Percentiles rank a stretch among this genome's conserved stretches.
phyloP scores from a whole-genome alignment of 345 rosid species.

The Draba incana region DNA sequence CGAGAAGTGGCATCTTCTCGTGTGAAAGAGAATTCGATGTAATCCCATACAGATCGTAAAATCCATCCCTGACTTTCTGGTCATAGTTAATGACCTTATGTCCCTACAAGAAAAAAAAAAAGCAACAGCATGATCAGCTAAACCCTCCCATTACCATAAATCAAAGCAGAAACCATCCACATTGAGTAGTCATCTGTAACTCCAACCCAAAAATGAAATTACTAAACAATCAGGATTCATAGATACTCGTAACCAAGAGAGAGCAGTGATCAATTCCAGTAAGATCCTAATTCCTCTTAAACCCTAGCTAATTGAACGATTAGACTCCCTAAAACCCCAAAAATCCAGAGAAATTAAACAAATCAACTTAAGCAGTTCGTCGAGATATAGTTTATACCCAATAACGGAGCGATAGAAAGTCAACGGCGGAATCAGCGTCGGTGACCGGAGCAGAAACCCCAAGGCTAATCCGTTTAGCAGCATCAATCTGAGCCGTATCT shows the following conservation, averaged over 20 bases:
- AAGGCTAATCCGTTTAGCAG: slow-evolving; percentile 94
- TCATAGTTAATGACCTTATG: slow-evolving; percentile 83
- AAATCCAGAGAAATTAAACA: neutral
- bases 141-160: slow-evolving; percentile 23
- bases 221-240: neutral
- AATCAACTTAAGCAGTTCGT: neutral
- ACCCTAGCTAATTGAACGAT: slow-evolving; percentile 14
- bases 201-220: slow-evolving; percentile 9
- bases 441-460: slow-evolving; percentile 60
- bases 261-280: slow-evolving; percentile 14
- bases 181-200: neutral
- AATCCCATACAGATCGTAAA: slow-evolving; percentile 78
- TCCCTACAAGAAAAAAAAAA: slow-evolving; percentile 48
- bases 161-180: slow-evolving; percentile 15
- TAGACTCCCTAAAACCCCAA: slow-evolving; percentile 21
- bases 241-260: slow-evolving; percentile 7
- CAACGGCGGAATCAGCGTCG: slow-evolving; percentile 54
- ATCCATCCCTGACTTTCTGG: slow-evolving; percentile 86
- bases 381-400: slow-evolving; percentile 58
- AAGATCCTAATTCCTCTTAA: slow-evolving; percentile 31
- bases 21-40: slow-evolving; percentile 60
- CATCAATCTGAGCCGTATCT: slow-evolving; percentile 92
- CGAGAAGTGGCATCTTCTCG: slow-evolving; percentile 82
- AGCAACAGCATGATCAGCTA: slow-evolving; percentile 23
- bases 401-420: slow-evolving; percentile 78